Evolutionary conservation across 2,329 filamentous ascomycete species (phyloP).

Genomic region (Calonectria pteridis): DNA sequence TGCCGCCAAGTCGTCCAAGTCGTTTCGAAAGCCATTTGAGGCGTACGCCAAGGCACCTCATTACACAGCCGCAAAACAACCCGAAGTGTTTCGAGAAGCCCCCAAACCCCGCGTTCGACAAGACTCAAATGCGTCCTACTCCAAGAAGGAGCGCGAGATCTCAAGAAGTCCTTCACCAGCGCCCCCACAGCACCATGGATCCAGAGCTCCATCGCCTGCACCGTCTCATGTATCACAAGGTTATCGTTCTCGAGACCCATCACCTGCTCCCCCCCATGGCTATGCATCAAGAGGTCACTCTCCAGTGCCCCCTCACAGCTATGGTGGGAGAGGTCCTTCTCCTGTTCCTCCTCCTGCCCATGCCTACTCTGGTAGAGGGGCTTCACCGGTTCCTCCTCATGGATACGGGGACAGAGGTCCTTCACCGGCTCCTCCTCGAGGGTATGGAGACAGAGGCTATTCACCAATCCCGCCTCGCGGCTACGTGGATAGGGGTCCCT

Average conservation of each 20-base stretch:
- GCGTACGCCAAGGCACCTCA: slow-evolving; percentile 76
- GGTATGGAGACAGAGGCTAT: slow-evolving; percentile 34
- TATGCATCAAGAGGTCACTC: slow-evolving; percentile 43
- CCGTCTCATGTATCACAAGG: slow-evolving; percentile 47
- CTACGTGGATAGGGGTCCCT: slow-evolving; percentile 50
- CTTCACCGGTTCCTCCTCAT: slow-evolving; percentile 42
- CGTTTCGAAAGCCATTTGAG: slow-evolving; percentile 76
- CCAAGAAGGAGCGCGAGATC: slow-evolving; percentile 38
- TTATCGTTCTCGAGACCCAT: slow-evolving; percentile 52
- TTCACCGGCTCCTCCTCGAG: slow-evolving; percentile 49
- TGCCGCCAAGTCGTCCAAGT: slow-evolving; percentile 70
- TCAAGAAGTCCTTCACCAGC: slow-evolving; percentile 46
- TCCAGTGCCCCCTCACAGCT: slow-evolving; percentile 42
- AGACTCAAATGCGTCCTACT: slow-evolving; percentile 56
- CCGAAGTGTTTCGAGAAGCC: slow-evolving; percentile 66
- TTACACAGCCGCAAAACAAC: slow-evolving; percentile 73
- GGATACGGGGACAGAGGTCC: slow-evolving; percentile 49
- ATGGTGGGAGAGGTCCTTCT: slow-evolving; percentile 48
- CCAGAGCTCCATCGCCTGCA: slow-evolving; percentile 48
- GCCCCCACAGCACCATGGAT: slow-evolving; percentile 46
- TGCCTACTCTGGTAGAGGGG: slow-evolving; percentile 48
- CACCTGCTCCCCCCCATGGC: slow-evolving; percentile 52
- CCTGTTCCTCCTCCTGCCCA: slow-evolving; percentile 39
- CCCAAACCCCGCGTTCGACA: slow-evolving; percentile 53
- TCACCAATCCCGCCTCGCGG: slow-evolving; percentile 42